A percentile compares a stretch with the other conserved stretches of the same genome.
Conservation (phyloP, 139 green algal species). For the Protoeuglena noctilucae region DNA sequence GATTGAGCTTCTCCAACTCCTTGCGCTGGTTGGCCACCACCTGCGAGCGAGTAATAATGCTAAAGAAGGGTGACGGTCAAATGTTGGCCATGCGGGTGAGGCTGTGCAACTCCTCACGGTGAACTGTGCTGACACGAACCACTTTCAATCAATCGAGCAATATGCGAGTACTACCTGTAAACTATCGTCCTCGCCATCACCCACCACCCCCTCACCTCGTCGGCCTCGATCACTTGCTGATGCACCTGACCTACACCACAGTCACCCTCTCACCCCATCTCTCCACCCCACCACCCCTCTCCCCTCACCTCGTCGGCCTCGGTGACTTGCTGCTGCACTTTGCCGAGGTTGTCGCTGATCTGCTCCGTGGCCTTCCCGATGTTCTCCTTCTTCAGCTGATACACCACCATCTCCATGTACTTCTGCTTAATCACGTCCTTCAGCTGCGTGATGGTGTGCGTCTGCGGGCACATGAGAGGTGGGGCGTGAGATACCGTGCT, state of each 20-base stretch:
- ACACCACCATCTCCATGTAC: slow-evolving; percentile 64
- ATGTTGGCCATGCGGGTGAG: no score
- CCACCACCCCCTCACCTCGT: slow-evolving; percentile 39
- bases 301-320: slow-evolving; percentile 55
- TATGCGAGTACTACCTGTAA: no score
- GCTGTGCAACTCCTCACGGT: no score
- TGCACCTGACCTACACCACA: no score
- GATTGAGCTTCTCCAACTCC: slow-evolving; percentile 50
- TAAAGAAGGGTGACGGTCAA: no score
- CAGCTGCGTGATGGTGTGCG: slow-evolving; percentile 73
- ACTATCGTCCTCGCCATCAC: slow-evolving; percentile 35
- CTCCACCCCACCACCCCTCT: slow-evolving; percentile 23
- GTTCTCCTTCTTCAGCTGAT: slow-evolving; percentile 85
- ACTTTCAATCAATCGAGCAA: no score
- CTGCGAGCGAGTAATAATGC: no score
- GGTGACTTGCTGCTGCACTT: slow-evolving; percentile 49
- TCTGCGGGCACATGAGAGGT: no score
- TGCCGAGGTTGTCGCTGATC: slow-evolving; percentile 61
- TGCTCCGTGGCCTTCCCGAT: slow-evolving; percentile 80
- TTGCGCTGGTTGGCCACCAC: neutral
- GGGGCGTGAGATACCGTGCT: no score
- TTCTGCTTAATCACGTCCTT: slow-evolving; percentile 74
- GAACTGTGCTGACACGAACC: no score
- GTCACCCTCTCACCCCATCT: no score
- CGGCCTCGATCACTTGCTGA: slow-evolving; percentile 64